phyloP scores from a whole-genome alignment of 768 basidiomycete genomes.

The Termitomyces titanicus region DNA sequence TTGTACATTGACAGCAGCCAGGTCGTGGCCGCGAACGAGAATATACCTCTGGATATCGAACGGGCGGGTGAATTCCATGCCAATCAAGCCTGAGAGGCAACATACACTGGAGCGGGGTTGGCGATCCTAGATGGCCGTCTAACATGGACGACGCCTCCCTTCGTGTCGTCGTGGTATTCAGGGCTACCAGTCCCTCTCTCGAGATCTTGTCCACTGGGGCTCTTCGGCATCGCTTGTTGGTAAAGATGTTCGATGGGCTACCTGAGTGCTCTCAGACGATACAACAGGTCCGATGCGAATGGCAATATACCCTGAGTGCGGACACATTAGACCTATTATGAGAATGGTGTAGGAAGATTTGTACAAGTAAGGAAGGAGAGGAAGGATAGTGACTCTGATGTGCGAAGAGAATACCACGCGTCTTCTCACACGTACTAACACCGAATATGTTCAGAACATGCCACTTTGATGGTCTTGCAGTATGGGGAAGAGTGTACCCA shows the following conservation, averaged over 20 bases:
- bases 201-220: background rate
- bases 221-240: background rate
- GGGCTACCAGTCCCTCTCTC: background rate
- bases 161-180: background rate
- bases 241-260: background rate
- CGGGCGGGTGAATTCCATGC: background rate
- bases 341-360: background rate
- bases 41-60: constrained; percentile 25
- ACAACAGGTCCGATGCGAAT: too few relatives aligned
- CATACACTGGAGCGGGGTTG: constrained; percentile 30
- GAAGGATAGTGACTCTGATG: background rate
- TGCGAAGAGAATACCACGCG: background rate
- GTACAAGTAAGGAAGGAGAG: background rate
- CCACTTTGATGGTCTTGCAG: background rate
- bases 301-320: background rate
- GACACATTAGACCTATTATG: background rate
- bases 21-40: constrained; percentile 46
- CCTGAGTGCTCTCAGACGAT: too few relatives aligned
- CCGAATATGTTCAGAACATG: background rate
- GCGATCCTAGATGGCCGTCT: constrained; percentile 24
- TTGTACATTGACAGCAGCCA: constrained; percentile 71
- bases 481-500: background rate
- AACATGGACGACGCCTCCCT: background rate
- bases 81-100: background rate
- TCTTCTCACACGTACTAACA: background rate